A percentile compares a stretch with the other conserved stretches of the same genome.
Evolutionary conservation across 1,139 yeast species (phyloP).

Genomic region (Protomyces arabidopsidicola): DNA sequence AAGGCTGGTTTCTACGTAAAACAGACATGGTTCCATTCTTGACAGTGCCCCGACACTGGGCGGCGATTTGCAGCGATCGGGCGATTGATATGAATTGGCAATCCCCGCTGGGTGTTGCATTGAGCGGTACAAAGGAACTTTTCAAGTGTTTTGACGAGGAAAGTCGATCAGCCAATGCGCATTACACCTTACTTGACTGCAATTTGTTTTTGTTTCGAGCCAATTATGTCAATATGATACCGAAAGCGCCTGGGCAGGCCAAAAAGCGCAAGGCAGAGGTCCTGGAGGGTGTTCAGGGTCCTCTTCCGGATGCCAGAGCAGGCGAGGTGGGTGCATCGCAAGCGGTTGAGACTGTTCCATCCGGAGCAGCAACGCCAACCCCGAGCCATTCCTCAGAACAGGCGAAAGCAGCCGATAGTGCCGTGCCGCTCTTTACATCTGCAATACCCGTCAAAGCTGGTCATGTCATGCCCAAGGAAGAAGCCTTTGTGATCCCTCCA

Average conservation of each 20-base stretch:
- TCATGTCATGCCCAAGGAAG: slow-evolving; percentile 4
- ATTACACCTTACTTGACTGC: slow-evolving; percentile 28
- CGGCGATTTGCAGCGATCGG: slow-evolving; percentile 15
- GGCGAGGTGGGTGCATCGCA: neutral
- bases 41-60: slow-evolving; percentile 26
- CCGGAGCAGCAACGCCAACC: neutral
- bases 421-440: neutral
- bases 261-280: slow-evolving; percentile 16
- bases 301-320: neutral
- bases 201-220: slow-evolving; percentile 29
- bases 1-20: slow-evolving; percentile 25
- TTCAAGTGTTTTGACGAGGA: slow-evolving; percentile 29
- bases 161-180: slow-evolving; percentile 27
- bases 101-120: slow-evolving; percentile 24
- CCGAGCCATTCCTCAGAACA: neutral
- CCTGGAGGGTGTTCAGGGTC: neutral
- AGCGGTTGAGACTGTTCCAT: neutral
- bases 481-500: neutral
- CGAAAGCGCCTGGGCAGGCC: neutral
- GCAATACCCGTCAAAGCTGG: neutral
- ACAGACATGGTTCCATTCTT: slow-evolving; percentile 29
- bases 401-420: neutral
- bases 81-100: slow-evolving; percentile 26
- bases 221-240: slow-evolving; percentile 7
- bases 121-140: slow-evolving; percentile 23